Percentiles rank a stretch among this genome's conserved stretches.
These are phyloP conservation scores for Amanita pseudoporphyria DNA, from an alignment of 768 basidiomycete species.

Conservation along the genomic window DNA sequence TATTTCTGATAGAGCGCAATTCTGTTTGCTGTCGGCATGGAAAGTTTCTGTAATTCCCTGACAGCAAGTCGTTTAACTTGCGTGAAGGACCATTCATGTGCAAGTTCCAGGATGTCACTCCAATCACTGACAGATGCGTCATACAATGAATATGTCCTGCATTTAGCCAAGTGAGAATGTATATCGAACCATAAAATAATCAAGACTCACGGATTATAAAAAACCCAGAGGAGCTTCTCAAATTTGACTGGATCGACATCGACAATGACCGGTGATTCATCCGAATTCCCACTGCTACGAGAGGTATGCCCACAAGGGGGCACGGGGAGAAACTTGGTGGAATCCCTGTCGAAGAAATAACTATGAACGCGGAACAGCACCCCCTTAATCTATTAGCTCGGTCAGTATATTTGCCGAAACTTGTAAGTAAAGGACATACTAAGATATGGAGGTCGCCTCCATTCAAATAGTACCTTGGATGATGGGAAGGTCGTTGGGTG, in stretches of 20 bases:
- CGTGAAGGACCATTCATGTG: slow-evolving; percentile 44
- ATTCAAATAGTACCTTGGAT: slow-evolving; percentile 33
- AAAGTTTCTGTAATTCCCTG: slow-evolving; percentile 38
- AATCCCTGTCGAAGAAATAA: slow-evolving; percentile 47
- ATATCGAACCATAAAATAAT: background rate
- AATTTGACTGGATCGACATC: slow-evolving; percentile 39
- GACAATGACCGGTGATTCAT: slow-evolving; percentile 28
- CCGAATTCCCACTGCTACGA: slow-evolving; percentile 14
- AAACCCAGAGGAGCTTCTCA: slow-evolving; percentile 47
- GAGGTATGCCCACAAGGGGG: background rate
- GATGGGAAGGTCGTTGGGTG: background rate
- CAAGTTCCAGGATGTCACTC: slow-evolving; percentile 42
- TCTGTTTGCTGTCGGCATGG: slow-evolving; percentile 39
- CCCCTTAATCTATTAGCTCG: slow-evolving; percentile 29
- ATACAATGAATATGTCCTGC: slow-evolving; percentile 48
- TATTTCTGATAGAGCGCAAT: slow-evolving; percentile 38
- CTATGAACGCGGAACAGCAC: slow-evolving; percentile 41
- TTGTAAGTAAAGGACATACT: slow-evolving; percentile 20
- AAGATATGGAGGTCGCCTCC: slow-evolving; percentile 40
- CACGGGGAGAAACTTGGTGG: slow-evolving; percentile 25
- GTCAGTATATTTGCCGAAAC: slow-evolving; percentile 1
- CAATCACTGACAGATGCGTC: slow-evolving; percentile 41
- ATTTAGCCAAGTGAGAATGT: background rate
- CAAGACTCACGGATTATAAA: slow-evolving; percentile 48
- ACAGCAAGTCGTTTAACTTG: slow-evolving; percentile 44